Evolutionary conservation across 2,329 filamentous ascomycete species (phyloP), one percentile per base, ranked within the genome.

Genomic region (Cytospora piceicola): DNA sequence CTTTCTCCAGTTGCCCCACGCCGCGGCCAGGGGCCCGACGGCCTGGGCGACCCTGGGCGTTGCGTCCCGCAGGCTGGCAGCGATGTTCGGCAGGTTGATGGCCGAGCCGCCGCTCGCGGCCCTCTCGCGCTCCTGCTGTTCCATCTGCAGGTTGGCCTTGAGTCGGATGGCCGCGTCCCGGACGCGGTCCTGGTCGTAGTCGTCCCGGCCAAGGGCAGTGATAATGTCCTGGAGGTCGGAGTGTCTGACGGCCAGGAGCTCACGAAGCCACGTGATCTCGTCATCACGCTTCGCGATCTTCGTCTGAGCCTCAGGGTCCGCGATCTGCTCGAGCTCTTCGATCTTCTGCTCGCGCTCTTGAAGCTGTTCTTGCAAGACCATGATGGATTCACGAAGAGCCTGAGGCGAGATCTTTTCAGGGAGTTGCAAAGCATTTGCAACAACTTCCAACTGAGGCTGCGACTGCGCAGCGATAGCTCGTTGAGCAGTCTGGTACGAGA

Each of bases 111-210:
- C 89, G 62, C 90, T 88, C 78, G 92, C 85, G 0, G 92, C 89
- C 67, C 95, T 87, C 77, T 98, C 94, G 60, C 93, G 92, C 78
- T 97, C 94, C 75, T 97, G 93, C 75, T 96, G 92, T 77, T 99
- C 94, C 95, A 99, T 99, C 75, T 98, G 93, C 42, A 99, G 83
- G 73, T 97, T 97, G 17, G 95, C 92, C 75, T 93, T 92, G 67
- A 99, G 88, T 61, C 95, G 90, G 71, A 98, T 98, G 42, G 93
- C 92, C 7, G 94, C 93, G 75, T 98, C 94, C 72, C 91, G 92
- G 69, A 97, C 91, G 7, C 86, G 85, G 68, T 93, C 88, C 65
- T 88, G 87, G 76, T 98, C 90, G 75, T 92, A 95, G 30, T 84
- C 81, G 5, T 93, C 89, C 68, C 88, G 84, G 3, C 90, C 89